These are phyloP conservation scores for Funneliformis caledonium DNA, from an alignment of 371 early-diverging fungal genomes.

Conservation along the genomic window DNA sequence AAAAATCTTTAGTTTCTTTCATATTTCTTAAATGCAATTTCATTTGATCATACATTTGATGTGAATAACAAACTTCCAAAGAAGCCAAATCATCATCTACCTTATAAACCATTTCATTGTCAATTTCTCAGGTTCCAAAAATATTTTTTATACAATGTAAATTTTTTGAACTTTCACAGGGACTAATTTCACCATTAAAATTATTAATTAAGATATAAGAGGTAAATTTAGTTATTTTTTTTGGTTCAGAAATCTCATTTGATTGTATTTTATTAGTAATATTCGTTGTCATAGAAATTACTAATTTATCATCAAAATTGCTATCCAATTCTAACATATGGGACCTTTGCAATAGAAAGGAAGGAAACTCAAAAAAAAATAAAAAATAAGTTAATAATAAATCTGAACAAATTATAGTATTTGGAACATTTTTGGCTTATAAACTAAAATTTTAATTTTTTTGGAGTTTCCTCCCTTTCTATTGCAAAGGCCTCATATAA, in stretches of 20 bases:
- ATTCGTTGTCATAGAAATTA: too few relatives aligned
- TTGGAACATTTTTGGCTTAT: too few relatives aligned
- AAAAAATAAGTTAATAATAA: too few relatives aligned
- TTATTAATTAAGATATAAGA: background rate
- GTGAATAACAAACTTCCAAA: conserved; percentile 1
- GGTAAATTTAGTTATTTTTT: background rate
- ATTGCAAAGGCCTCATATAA: too few relatives aligned
- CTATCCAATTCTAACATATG: too few relatives aligned
- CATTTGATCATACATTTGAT: conserved; percentile 18
- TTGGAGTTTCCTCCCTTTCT: too few relatives aligned
- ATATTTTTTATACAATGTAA: conserved; percentile 2
- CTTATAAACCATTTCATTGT: background rate
- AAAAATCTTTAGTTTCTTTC: background rate
- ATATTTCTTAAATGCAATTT: background rate
- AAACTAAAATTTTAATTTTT: too few relatives aligned
- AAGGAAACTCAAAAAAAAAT: too few relatives aligned
- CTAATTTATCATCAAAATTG: too few relatives aligned
- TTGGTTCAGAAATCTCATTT: background rate
- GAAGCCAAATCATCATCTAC: background rate
- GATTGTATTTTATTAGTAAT: too few relatives aligned
- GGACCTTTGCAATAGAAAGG: too few relatives aligned
- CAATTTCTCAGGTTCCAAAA: conserved; percentile 20
- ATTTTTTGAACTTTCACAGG: background rate
- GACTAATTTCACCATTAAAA: background rate
- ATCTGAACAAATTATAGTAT: too few relatives aligned